A percentile compares a stretch with the other conserved stretches of the same genome.
Evolutionary conservation across 495 filamentous ascomycete genomes (phyloP).

Genomic region (Jackrogersella multiformis): DNA sequence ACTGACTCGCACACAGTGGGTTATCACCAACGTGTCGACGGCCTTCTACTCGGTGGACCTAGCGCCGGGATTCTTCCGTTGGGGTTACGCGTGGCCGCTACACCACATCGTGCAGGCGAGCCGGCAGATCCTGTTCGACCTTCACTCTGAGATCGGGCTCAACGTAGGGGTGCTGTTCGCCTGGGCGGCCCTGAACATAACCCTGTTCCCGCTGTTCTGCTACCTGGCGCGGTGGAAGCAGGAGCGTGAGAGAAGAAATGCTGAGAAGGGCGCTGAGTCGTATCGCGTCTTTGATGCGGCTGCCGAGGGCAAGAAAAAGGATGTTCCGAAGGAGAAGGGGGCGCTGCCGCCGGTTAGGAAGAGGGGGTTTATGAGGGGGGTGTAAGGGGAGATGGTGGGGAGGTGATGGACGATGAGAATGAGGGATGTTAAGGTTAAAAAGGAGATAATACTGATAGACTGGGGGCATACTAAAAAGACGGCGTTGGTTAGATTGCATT

Average conservation of each 20-base stretch:
- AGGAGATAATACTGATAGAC: not conserved
- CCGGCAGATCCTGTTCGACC: constrained; percentile 69
- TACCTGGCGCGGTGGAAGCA: constrained; percentile 68
- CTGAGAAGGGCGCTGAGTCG: constrained; percentile 33
- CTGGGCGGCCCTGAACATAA: constrained; percentile 66
- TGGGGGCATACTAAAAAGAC: not conserved
- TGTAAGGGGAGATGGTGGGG: not conserved
- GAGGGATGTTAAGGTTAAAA: not conserved
- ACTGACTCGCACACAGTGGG: constrained; percentile 56
- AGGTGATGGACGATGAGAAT: not conserved
- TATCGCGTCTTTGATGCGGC: constrained; percentile 28
- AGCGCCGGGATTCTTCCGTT: constrained; percentile 67
- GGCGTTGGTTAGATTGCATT: constrained; percentile 15
- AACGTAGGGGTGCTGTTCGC: constrained; percentile 71
- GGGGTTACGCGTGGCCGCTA: constrained; percentile 79
- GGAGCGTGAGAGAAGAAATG: constrained; percentile 47
- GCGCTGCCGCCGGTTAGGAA: constrained; percentile 29
- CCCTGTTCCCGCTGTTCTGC: constrained; percentile 68
- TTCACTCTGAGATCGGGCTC: constrained; percentile 68
- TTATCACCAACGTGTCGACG: constrained; percentile 74
- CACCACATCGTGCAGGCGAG: constrained; percentile 72
- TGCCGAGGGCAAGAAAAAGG: constrained; percentile 29
- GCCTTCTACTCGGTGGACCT: constrained; percentile 71
- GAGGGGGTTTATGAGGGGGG: constrained; percentile 41
- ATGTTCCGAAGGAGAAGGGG: constrained; percentile 39